Conservation (phyloP, 148 eudicot species). For the Rhododendron vialii region DNA sequence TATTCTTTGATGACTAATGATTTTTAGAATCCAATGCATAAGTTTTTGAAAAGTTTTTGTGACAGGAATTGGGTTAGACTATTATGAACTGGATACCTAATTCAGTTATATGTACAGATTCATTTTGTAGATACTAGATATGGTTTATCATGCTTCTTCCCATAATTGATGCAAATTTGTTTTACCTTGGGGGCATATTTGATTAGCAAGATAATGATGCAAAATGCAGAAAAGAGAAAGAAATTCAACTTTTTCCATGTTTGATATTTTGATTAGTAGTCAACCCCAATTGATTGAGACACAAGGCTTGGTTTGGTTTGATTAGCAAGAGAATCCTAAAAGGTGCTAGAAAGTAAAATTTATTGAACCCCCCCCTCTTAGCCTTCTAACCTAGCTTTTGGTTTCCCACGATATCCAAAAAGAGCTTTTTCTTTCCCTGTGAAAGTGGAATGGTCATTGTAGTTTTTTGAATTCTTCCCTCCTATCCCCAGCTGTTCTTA, state of each 20-base stretch:
- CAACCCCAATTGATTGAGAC: too few species aligned
- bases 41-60: neutral
- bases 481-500: neutral
- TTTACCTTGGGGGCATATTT: neutral
- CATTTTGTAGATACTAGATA: neutral
- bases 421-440: neutral
- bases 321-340: neutral
- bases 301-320: too few species aligned
- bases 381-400: neutral
- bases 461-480: neutral
- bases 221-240: neutral
- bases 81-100: neutral
- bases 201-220: neutral
- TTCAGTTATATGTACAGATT: neutral
- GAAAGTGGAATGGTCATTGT: neutral
- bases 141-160: neutral
- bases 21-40: neutral
- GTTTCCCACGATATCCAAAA: neutral
- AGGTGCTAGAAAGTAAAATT: too few species aligned
- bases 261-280: neutral
- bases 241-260: neutral
- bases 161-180: neutral
- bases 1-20: neutral
- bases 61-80: neutral
- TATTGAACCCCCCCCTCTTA: neutral